These are phyloP conservation scores for Russula vinacea DNA, from an alignment of 768 basidiomycete genomes.

Conservation along the genomic window DNA sequence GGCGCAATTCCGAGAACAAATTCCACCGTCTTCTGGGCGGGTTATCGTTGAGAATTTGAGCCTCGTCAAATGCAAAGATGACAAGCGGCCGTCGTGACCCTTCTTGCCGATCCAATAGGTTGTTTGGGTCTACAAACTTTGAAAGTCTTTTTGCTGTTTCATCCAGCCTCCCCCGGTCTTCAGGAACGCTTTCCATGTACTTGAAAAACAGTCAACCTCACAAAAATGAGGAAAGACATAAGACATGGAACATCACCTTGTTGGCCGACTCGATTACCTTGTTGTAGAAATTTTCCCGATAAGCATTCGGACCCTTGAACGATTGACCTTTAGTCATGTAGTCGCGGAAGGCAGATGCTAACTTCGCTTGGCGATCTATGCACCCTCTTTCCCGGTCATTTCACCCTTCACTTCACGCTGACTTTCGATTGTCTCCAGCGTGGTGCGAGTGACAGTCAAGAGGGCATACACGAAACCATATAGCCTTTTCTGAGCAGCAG, in stretches of 20 bases:
- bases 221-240: neutral
- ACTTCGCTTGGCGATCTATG: neutral
- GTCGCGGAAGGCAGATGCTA: neutral
- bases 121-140: neutral
- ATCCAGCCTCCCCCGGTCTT: too few relatives aligned
- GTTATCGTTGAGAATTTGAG: neutral
- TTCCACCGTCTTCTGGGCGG: neutral
- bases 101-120: neutral
- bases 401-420: neutral
- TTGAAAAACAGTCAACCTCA: neutral
- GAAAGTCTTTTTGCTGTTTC: neutral
- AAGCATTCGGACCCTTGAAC: neutral
- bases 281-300: neutral
- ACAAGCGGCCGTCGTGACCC: neutral
- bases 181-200: neutral
- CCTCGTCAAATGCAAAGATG: constrained; percentile 1
- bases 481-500: neutral
- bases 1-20: neutral
- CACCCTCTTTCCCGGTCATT: neutral
- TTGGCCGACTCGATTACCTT: neutral
- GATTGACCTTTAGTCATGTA: neutral
- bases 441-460: neutral
- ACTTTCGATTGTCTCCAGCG: neutral
- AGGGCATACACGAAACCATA: neutral
- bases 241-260: neutral